Evolutionary conservation across 2,329 filamentous ascomycete genomes (phyloP).

Genomic region (Biscogniauxia mediterranea): DNA sequence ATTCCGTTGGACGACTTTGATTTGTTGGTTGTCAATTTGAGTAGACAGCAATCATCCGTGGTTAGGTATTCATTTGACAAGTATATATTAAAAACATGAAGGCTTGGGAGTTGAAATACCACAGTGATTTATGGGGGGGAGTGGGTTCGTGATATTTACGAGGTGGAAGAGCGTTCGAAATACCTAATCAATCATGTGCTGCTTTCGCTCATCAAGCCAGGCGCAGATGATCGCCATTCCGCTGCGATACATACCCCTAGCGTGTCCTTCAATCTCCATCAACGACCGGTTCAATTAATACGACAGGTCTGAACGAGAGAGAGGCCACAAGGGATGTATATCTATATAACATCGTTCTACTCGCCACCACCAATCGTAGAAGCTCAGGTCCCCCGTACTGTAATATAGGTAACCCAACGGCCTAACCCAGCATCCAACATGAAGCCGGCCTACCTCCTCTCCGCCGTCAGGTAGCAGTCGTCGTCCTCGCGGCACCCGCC

Average conservation of each 20-base stretch:
- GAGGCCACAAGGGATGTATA: not conserved
- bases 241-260: not conserved
- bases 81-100: too few relatives aligned
- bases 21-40: not conserved
- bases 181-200: not conserved
- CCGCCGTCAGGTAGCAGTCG: slow-evolving; percentile 20
- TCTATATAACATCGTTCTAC: not conserved
- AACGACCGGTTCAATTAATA: not conserved
- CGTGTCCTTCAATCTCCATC: not conserved
- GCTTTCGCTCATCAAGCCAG: not conserved
- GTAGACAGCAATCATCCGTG: too few relatives aligned
- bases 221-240: not conserved
- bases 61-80: too few relatives aligned
- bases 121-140: too few relatives aligned
- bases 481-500: slow-evolving; percentile 25
- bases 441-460: slow-evolving; percentile 27
- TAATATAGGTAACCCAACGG: not conserved
- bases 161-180: too few relatives aligned
- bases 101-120: too few relatives aligned
- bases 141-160: too few relatives aligned
- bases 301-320: not conserved
- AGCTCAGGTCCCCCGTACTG: not conserved
- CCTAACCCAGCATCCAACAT: slow-evolving; percentile 12
- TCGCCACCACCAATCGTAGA: not conserved
- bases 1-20: not conserved